A percentile compares a stretch with the other conserved stretches of the same genome.
phyloP scores from a whole-genome alignment of 2,329 filamentous ascomycete genomes.

The Fusarium lyarnte region DNA sequence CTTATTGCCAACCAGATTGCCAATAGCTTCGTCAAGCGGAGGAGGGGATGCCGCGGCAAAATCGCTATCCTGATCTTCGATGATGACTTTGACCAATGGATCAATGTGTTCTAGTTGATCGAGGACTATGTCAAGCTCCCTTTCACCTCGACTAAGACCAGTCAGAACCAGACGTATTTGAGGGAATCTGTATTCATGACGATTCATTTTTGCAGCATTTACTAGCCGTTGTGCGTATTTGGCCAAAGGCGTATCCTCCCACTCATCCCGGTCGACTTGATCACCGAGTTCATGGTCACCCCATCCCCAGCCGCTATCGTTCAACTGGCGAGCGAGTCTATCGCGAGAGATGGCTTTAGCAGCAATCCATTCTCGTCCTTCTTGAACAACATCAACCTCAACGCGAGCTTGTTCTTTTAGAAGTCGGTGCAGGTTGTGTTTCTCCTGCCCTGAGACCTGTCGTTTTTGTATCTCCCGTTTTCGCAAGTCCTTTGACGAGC shows the following conservation, averaged over 20 bases:
- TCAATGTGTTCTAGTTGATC: constrained; percentile 45
- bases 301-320: constrained; percentile 55
- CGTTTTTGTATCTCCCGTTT: constrained; percentile 37
- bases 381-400: constrained; percentile 50
- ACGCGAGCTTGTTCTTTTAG: constrained; percentile 49
- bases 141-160: constrained; percentile 43
- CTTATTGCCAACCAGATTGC: constrained; percentile 46
- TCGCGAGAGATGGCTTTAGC: constrained; percentile 45
- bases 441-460: constrained; percentile 38
- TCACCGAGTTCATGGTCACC: constrained; percentile 48
- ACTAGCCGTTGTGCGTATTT: constrained; percentile 48
- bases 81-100: constrained; percentile 45
- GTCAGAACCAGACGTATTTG: constrained; percentile 49
- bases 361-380: constrained; percentile 49
- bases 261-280: constrained; percentile 47
- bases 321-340: constrained; percentile 52
- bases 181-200: constrained; percentile 51
- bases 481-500: constrained; percentile 43
- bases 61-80: constrained; percentile 45
- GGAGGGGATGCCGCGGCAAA: constrained; percentile 42
- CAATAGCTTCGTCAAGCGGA: constrained; percentile 41
- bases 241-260: constrained; percentile 48
- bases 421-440: constrained; percentile 43
- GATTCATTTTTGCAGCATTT: constrained; percentile 49
- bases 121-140: constrained; percentile 47